Base-by-base conservation (phyloP, 495 filamentous ascomycete species). In the Bathelium albidoporum region DNA sequence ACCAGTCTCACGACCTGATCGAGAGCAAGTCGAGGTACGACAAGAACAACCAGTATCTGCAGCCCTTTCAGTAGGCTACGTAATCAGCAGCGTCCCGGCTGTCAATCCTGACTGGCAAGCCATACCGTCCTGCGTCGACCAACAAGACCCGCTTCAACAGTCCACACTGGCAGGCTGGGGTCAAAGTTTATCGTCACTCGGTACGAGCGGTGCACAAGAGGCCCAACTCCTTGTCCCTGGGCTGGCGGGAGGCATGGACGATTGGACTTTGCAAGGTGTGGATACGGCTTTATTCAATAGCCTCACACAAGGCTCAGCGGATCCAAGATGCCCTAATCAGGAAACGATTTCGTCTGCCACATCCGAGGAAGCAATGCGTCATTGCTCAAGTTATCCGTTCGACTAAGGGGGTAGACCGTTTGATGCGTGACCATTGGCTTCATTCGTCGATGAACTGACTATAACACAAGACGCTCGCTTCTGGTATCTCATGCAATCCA, bases 221-320 rank as follows among this genome's bases (percentile, higher is more conserved):
- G n/a, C n/a, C n/a, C 59, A 58, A 2, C 10, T 28, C 28, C n/a
- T 39, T 26, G 62, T 65, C 44, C 73, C 71, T 44, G 64, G 68
- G 14, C 43, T 75, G 49, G 61, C 61, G 14, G 66, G 69, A 22
- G 69, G 64, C 14, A 62, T 62, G 32, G 71, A 73, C 32, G 74
- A 76, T 34, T 76, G 71, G 74, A 69, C 71, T 0, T 72, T 78
- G 58, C 76, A 76, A 59, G 76, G 75, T 11, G 72, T 76, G 14
- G 76, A 77, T 53, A 70, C 72, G 69, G 72, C 74, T 29, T 74
- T 78, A 60, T 78, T 78, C 58, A 71, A 73, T 28, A 75, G 62
- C 49, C 53, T 77, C n/a, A 75, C 73, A 62, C 64, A 68, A 41
- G 58, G 41, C 62, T 36, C 61, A 20, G 55, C n/a, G n/a, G n/a